phyloP scores from a whole-genome alignment of 192 early-diverging fungal species.

The Coemansia umbellata region DNA sequence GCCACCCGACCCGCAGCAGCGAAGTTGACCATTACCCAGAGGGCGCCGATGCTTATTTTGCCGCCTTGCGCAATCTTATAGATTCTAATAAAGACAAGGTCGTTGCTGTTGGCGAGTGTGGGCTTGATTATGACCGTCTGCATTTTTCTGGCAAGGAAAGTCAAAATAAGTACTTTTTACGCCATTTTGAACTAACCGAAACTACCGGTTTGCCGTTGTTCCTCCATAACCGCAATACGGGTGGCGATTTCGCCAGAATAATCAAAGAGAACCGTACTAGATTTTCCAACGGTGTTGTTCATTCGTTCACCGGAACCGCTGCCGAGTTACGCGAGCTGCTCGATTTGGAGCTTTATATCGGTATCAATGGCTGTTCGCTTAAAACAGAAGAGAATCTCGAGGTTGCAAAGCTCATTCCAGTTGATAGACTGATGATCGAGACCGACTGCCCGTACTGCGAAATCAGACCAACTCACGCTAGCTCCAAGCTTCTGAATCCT shows the following conservation, averaged over 20 bases:
- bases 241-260: conserved; percentile 68
- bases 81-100: conserved; percentile 53
- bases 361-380: conserved; percentile 94
- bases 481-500: conserved; percentile 54
- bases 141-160: conserved; percentile 75
- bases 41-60: conserved; percentile 65
- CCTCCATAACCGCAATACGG: conserved; percentile 85
- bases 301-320: conserved; percentile 79
- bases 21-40: conserved; percentile 61
- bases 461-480: conserved; percentile 82
- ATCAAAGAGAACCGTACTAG: conserved; percentile 56
- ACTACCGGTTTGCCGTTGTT: conserved; percentile 82
- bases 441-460: conserved; percentile 95
- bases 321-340: conserved; percentile 62
- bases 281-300: conserved; percentile 75
- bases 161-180: conserved; percentile 73
- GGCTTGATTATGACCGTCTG: conserved; percentile 89
- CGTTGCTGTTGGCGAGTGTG: conserved; percentile 94
- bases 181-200: conserved; percentile 77
- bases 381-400: conserved; percentile 84
- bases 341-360: conserved; percentile 77
- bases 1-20: conserved; percentile 76
- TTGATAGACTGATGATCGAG: conserved; percentile 84
- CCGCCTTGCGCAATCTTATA: conserved; percentile 44
- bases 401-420: conserved; percentile 66